phyloP scores from a whole-genome alignment of 176 grass and related monocot species.

The Eleusine coracana region DNA sequence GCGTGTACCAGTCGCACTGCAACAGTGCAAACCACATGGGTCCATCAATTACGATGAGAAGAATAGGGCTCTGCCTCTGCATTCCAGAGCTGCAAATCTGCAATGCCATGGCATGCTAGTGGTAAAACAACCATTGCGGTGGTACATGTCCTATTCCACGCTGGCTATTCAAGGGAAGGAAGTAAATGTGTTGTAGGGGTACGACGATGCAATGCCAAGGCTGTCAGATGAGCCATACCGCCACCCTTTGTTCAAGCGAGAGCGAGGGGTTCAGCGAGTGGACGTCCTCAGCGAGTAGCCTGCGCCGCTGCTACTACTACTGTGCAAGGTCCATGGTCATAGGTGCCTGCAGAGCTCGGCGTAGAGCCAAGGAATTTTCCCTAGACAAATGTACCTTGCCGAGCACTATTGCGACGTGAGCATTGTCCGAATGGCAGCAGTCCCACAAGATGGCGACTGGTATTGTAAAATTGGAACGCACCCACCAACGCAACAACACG shows the following conservation, averaged over 20 bases:
- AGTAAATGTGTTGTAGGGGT: neutral
- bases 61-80: neutral
- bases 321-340: neutral
- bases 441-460: constrained; percentile 6
- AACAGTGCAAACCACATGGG: neutral
- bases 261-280: too few relatives aligned
- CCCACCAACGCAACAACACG: neutral
- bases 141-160: neutral
- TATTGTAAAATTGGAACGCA: neutral
- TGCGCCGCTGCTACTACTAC: neutral
- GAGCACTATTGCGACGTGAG: constrained; percentile 39
- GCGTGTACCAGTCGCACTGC: neutral
- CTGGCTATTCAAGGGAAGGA: neutral
- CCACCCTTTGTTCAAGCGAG: neutral
- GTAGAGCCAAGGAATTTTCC: constrained; percentile 40
- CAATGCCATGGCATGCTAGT: neutral
- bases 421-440: constrained; percentile 18
- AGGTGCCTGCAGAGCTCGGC: constrained; percentile 3
- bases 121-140: neutral
- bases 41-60: constrained; percentile 13
- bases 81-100: neutral
- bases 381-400: constrained; percentile 41
- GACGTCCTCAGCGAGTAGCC: neutral
- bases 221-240: neutral
- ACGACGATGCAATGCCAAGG: neutral